phyloP scores from a whole-genome alignment of 768 basidiomycete species.

The Psilocybe subaeruginosa region DNA sequence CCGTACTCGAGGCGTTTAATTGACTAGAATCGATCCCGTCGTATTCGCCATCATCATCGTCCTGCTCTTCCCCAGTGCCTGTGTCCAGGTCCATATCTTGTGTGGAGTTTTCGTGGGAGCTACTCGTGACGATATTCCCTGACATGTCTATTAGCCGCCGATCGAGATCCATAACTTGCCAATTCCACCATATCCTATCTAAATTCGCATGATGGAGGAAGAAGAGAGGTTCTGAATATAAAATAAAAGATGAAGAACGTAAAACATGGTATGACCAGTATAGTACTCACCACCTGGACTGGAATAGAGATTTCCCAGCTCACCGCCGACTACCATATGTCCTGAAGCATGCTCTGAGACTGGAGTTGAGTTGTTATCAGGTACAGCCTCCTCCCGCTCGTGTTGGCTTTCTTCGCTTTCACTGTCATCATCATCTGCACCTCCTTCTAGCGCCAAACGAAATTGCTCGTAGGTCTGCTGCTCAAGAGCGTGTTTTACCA shows the following conservation, averaged over 20 bases:
- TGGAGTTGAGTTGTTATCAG: neutral
- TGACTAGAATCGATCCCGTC: neutral
- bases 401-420: no score
- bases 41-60: constrained; percentile 1
- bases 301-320: constrained; percentile 35
- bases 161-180: constrained; percentile 31
- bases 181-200: constrained; percentile 43
- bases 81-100: constrained; percentile 15
- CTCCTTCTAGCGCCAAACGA: constrained; percentile 13
- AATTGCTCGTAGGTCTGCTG: constrained; percentile 36
- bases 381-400: no score
- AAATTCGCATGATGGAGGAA: constrained; percentile 43
- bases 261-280: neutral
- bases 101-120: neutral
- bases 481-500: constrained; percentile 25
- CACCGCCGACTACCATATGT: constrained; percentile 37
- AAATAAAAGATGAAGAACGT: neutral
- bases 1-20: constrained; percentile 28
- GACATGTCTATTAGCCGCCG: constrained; percentile 36
- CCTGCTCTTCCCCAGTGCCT: neutral
- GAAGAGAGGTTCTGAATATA: constrained; percentile 37
- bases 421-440: no score
- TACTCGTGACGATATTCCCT: constrained; percentile 25
- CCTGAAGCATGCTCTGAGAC: constrained; percentile 36
- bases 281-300: constrained; percentile 39